Base-by-base conservation (phyloP, 306 rosid genomes). In the Lablab purpureus region DNA sequence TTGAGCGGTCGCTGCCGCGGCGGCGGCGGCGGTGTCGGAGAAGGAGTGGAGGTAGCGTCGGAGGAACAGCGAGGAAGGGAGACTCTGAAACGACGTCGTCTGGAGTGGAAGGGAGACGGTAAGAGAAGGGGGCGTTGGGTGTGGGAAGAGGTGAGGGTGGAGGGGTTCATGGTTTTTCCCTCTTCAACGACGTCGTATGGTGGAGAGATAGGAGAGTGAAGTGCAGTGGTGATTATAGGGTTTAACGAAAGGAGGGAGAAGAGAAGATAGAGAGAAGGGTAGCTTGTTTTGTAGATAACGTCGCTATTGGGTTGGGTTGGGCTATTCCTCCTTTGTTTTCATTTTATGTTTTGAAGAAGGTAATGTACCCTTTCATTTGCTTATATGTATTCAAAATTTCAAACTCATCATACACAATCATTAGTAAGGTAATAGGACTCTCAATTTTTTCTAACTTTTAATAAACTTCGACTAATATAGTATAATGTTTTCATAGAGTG, bases 71-170 rank as follows among this genome's bases (percentile, higher is more conserved):
- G 90, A 18, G 92, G 87, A 21, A 85, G 25, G 4, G 98, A 90
- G 71, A 86, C 96, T 18, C 88, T 62, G 78, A 87, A 93, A 85
- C 91, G 93, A 49, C 91, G 96, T 0, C 98, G 91, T 71, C 50
- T 76, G 37, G 68, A 2, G 70, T 41, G 77, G 88, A 79, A 70
- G 5, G 87, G 79, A 32, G 89, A 85, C 37, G 79, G 84, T 64
- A 76, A 47, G 80, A 78, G 67, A 76, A 86, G 40, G 0, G 91
- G 84, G 27, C 73, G 78, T 9, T 87, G 80, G 10, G 71, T 74
- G 22, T 74, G 43, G 1, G 80, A 80, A 68, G 91, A 36, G 27
- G 82, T 67, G 25, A 90, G 87, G 4, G 94, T 72, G 47, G 96
- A 90, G 71, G 96, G 90, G 71, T 87, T 87, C 99, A 95, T 93